A percentile compares a stretch with the other conserved stretches of the same genome.
Evolutionary conservation across 768 basidiomycete species (phyloP).

Genomic region (Coprinellus micaceus): DNA sequence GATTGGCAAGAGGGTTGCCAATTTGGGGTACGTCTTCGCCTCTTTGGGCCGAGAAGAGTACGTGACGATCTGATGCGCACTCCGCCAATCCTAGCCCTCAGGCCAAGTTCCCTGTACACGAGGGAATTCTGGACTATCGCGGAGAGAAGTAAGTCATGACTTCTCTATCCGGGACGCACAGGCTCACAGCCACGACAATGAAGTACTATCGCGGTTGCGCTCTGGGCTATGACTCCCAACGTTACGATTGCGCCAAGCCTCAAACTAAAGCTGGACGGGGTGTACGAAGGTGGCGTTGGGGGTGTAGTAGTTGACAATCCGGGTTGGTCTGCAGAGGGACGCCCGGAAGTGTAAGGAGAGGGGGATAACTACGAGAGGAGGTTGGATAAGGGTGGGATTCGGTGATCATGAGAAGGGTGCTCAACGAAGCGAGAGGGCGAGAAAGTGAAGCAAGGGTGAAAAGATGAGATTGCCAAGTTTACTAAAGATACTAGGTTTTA

Average conservation of each 20-base stretch:
- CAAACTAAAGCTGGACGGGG: conserved; percentile 49
- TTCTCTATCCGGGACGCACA: background rate
- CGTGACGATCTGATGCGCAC: too few species aligned
- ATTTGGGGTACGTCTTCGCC: conserved; percentile 51
- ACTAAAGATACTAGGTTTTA: too few species aligned
- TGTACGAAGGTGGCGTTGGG: conserved; percentile 65
- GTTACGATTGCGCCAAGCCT: conserved; percentile 48
- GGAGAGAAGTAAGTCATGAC: conserved; percentile 58
- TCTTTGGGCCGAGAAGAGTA: conserved; percentile 2
- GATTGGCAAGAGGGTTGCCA: conserved; percentile 75
- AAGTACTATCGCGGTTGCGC: conserved; percentile 58
- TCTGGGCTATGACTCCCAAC: conserved; percentile 62
- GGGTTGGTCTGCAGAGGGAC: conserved; percentile 40
- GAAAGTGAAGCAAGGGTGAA: too few species aligned
- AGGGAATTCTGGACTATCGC: conserved; percentile 72
- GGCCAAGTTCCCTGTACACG: conserved; percentile 76
- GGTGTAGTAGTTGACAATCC: conserved; percentile 56
- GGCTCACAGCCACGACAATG: background rate
- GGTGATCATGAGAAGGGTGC: too few species aligned
- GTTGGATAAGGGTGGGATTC: too few species aligned
- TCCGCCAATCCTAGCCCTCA: conserved; percentile 63
- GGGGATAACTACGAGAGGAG: too few species aligned
- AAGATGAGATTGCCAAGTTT: too few species aligned
- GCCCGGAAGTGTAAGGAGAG: too few species aligned
- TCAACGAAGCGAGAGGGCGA: too few species aligned